Conservation (phyloP, 495 filamentous ascomycete species). For the Neurospora tetrasperma region DNA sequence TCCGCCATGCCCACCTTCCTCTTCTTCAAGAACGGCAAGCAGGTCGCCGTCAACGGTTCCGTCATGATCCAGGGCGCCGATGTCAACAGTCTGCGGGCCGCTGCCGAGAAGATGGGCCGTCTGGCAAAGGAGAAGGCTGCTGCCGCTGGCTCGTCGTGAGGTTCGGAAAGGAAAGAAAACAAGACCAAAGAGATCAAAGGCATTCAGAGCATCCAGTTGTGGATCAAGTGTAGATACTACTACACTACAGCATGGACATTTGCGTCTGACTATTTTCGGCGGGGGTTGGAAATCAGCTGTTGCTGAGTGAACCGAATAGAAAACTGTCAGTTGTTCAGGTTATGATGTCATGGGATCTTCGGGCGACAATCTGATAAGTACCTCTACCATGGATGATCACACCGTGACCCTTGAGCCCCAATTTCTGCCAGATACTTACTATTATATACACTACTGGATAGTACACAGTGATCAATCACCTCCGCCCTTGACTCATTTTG, state of each 20-base stretch:
- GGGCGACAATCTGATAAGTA: neutral
- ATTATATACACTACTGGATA: neutral
- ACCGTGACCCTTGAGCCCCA: neutral
- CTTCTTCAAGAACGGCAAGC: constrained; percentile 68
- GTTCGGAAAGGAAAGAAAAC: neutral
- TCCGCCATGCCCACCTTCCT: constrained; percentile 77
- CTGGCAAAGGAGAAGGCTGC: constrained; percentile 23
- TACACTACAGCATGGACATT: neutral
- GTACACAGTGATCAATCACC: neutral
- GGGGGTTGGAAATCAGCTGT: neutral
- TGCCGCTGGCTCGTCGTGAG: constrained; percentile 5
- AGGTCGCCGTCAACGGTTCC: constrained; percentile 56
- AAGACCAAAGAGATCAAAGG: neutral
- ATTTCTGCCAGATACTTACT: neutral
- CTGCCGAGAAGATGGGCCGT: constrained; percentile 19
- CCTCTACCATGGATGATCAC: neutral
- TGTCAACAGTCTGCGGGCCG: constrained; percentile 9
- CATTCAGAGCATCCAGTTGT: neutral
- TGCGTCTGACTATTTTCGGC: neutral
- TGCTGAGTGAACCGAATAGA: neutral
- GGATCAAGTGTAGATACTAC: neutral
- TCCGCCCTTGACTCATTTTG: neutral
- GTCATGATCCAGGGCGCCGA: constrained; percentile 22
- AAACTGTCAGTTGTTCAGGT: neutral
- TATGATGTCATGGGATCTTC: neutral